A percentile compares a stretch with the other conserved stretches of the same genome.
phyloP scores from a whole-genome alignment of 2,329 filamentous ascomycete species.

The Calonectria pseudoturangicola region DNA sequence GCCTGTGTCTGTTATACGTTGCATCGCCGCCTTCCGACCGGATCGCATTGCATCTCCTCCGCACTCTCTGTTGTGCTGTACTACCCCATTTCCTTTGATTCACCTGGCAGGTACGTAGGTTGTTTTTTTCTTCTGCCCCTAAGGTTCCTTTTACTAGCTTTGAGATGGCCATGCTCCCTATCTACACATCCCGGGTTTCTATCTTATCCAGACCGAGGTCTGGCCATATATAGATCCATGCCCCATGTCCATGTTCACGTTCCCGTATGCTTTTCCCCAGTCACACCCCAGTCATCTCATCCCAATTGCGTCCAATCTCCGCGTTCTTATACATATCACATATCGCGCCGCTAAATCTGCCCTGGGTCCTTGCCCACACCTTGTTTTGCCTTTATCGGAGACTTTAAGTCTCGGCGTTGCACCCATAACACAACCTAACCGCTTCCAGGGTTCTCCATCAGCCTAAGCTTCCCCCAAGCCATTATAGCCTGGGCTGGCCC shows the following conservation, averaged over 20 bases:
- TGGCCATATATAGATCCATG: slow-evolving; percentile 35
- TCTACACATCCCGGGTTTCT: slow-evolving; percentile 25
- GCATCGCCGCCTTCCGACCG: slow-evolving; percentile 42
- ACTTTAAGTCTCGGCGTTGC: slow-evolving; percentile 29
- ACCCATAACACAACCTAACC: slow-evolving; percentile 35
- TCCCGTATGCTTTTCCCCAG: slow-evolving; percentile 42
- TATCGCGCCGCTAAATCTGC: slow-evolving; percentile 25
- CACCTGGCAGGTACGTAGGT: slow-evolving; percentile 24
- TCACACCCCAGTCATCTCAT: slow-evolving; percentile 42
- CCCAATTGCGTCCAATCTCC: slow-evolving; percentile 45
- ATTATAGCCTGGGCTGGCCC: slow-evolving; percentile 32
- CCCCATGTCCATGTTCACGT: slow-evolving; percentile 29
- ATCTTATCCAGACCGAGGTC: slow-evolving; percentile 30
- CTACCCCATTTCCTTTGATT: slow-evolving; percentile 31
- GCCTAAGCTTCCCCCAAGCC: slow-evolving; percentile 4
- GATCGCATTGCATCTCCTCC: slow-evolving; percentile 40
- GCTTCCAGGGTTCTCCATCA: slow-evolving; percentile 16
- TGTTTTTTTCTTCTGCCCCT: slow-evolving; percentile 10
- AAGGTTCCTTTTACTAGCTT: not conserved
- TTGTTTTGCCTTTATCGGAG: slow-evolving; percentile 34
- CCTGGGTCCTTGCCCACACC: slow-evolving; percentile 45
- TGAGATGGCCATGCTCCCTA: slow-evolving; percentile 4
- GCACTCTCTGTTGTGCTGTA: slow-evolving; percentile 9
- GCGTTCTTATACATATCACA: slow-evolving; percentile 31
- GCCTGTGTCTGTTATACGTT: slow-evolving; percentile 43